Evolutionary conservation across 2,329 filamentous ascomycete species (phyloP).

Genomic region (Colletotrichum karsti): DNA sequence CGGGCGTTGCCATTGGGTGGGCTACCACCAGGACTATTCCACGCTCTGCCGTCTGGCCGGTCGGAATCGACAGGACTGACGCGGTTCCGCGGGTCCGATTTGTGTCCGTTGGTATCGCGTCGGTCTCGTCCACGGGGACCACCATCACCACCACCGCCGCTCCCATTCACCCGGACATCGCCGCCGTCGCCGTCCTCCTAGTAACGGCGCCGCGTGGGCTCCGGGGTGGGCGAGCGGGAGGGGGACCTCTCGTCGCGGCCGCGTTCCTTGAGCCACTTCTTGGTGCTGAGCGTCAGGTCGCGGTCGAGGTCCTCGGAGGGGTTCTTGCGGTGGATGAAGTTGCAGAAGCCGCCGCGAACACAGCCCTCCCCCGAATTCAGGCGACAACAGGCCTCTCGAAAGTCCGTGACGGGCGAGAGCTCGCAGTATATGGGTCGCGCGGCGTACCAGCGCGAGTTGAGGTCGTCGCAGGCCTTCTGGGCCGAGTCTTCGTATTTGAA

Average conservation of each 20-base stretch:
- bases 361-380: slow-evolving; percentile 95
- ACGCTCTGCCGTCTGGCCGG: background rate
- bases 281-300: slow-evolving; percentile 87
- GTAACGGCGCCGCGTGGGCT: slow-evolving; percentile 78
- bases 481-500: slow-evolving; percentile 99
- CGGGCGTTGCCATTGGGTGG: background rate
- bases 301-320: slow-evolving; percentile 87
- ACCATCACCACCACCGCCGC: background rate
- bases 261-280: slow-evolving; percentile 92
- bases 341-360: slow-evolving; percentile 96
- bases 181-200: slow-evolving; percentile 43
- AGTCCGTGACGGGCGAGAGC: slow-evolving; percentile 95
- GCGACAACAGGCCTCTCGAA: slow-evolving; percentile 95
- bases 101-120: no score
- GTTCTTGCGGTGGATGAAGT: slow-evolving; percentile 99
- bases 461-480: slow-evolving; percentile 90
- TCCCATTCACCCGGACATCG: background rate
- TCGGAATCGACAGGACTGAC: background rate
- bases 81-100: background rate
- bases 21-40: background rate
- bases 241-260: slow-evolving; percentile 86
- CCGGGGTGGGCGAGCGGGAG: slow-evolving; percentile 84
- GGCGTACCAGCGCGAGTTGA: slow-evolving; percentile 97
- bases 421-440: slow-evolving; percentile 98
- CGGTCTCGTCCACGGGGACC: background rate